Percentiles rank a stretch among this genome's conserved stretches.
Conservation (phyloP, 1,284 basidiomycete genomes). For the Apiotrichum veenhuisii region DNA sequence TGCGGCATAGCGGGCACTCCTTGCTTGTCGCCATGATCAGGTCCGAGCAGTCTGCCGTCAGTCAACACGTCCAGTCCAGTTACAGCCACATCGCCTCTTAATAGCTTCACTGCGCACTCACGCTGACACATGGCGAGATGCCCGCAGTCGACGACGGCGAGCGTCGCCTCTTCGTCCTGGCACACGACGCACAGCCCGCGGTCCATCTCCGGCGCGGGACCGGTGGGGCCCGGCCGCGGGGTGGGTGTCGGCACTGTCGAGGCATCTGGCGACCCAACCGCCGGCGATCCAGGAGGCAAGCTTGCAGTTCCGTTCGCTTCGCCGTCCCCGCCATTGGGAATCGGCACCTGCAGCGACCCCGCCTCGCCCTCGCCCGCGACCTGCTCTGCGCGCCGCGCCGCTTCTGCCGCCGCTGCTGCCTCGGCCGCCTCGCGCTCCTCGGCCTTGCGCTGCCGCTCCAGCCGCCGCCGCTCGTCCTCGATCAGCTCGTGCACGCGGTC, state of each 20-base stretch:
- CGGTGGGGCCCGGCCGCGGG: slow-evolving; percentile 21
- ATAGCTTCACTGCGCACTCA: too few species aligned
- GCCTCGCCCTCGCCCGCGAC: slow-evolving; percentile 12
- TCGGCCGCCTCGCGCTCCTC: slow-evolving; percentile 38
- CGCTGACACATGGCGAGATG: slow-evolving; percentile 73
- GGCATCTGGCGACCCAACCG: not conserved
- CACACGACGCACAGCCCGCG: slow-evolving; percentile 81
- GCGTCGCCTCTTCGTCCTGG: slow-evolving; percentile 84
- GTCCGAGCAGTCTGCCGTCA: slow-evolving; percentile 62
- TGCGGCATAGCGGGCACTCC: slow-evolving; percentile 81
- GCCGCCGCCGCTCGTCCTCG: slow-evolving; percentile 59
- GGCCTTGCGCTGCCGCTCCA: slow-evolving; percentile 47
- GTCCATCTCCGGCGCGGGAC: slow-evolving; percentile 54
- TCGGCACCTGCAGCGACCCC: too few species aligned
- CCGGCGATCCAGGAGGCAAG: too few species aligned
- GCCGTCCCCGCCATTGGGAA: too few species aligned
- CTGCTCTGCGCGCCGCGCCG: not conserved
- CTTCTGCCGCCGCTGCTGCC: not conserved
- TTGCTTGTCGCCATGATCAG: slow-evolving; percentile 71
- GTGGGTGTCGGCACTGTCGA: not conserved
- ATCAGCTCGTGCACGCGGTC: slow-evolving; percentile 62
- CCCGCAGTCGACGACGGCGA: slow-evolving; percentile 88
- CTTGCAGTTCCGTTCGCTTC: too few species aligned
- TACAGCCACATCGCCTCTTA: not conserved
- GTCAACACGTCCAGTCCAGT: not conserved